phyloP scores from a whole-genome alignment of 2,329 filamentous ascomycete species.

The Stagonosporopsis cucurbitacearum region DNA sequence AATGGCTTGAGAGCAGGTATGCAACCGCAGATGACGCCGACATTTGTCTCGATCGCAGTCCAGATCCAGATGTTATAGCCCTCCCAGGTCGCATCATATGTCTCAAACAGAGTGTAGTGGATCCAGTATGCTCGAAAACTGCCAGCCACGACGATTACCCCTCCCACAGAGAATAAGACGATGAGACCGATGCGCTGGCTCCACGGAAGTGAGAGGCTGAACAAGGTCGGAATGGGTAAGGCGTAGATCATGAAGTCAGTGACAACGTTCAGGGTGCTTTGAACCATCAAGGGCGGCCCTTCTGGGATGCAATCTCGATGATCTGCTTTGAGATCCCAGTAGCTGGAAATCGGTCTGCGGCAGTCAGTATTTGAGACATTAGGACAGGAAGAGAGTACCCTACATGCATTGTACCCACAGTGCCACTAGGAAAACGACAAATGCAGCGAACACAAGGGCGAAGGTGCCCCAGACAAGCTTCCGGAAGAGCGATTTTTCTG shows the following conservation, averaged over 20 bases:
- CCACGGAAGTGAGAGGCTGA: constrained; percentile 53
- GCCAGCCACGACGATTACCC: constrained; percentile 56
- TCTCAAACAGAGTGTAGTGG: constrained; percentile 53
- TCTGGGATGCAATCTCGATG: constrained; percentile 53
- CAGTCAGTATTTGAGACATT: constrained; percentile 26
- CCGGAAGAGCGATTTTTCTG: constrained; percentile 48
- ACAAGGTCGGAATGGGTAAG: constrained; percentile 56
- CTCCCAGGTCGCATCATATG: constrained; percentile 56
- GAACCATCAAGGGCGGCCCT: constrained; percentile 52
- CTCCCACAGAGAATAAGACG: constrained; percentile 53
- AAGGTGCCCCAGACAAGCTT: constrained; percentile 48
- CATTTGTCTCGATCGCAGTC: constrained; percentile 53
- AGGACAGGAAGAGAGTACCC: constrained; percentile 13
- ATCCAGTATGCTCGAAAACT: constrained; percentile 57
- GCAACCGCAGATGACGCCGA: constrained; percentile 54
- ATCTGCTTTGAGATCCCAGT: constrained; percentile 52
- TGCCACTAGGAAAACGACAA: constrained; percentile 46
- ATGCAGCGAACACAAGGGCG: constrained; percentile 43
- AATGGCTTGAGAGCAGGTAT: constrained; percentile 54
- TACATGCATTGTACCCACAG: constrained; percentile 50
- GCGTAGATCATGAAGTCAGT: constrained; percentile 56
- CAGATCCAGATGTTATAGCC: constrained; percentile 53
- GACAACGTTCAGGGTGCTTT: constrained; percentile 53
- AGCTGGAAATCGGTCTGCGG: constrained; percentile 53
- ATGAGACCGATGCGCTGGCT: constrained; percentile 53